A percentile compares a stretch with the other conserved stretches of the same genome.
Conservation (phyloP, 306 rosid species). For the Hylodesmum podocarpum region DNA sequence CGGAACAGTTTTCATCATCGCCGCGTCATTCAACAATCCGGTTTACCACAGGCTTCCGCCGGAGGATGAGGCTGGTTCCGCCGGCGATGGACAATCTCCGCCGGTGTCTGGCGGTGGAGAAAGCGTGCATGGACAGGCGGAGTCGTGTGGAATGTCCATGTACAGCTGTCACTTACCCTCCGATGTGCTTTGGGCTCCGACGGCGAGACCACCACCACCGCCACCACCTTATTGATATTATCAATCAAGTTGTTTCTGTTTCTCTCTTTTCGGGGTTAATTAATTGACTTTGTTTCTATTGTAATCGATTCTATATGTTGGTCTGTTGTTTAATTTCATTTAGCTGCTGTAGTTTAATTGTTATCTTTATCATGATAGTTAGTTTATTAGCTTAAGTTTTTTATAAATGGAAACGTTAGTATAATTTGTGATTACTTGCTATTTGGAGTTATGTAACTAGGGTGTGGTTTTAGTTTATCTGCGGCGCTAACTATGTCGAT, state of each 20-base stretch:
- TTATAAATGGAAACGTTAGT: conserved; percentile 14
- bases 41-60: conserved; percentile 66
- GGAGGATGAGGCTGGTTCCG: conserved; percentile 49
- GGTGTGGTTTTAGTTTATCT: background rate
- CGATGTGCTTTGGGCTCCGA: conserved; percentile 86
- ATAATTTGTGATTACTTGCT: background rate
- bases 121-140: conserved; percentile 55
- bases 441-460: conserved; percentile 10
- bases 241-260: background rate
- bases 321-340: background rate
- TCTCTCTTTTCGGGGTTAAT: background rate
- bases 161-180: conserved; percentile 69
- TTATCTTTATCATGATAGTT: background rate
- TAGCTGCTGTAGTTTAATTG: background rate
- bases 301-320: conserved; percentile 8
- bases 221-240: conserved; percentile 77
- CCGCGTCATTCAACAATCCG: conserved; percentile 76
- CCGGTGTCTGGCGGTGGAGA: conserved; percentile 49
- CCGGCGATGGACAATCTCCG: conserved; percentile 55
- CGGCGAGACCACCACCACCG: conserved; percentile 60
- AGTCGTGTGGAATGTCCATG: conserved; percentile 72
- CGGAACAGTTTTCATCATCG: conserved; percentile 71
- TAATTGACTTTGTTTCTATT: background rate
- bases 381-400: conserved; percentile 11
- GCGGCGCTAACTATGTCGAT: conserved; percentile 1